phyloP scores from a whole-genome alignment of 2,329 filamentous ascomycete species.

The Uncinocarpus reesii region DNA sequence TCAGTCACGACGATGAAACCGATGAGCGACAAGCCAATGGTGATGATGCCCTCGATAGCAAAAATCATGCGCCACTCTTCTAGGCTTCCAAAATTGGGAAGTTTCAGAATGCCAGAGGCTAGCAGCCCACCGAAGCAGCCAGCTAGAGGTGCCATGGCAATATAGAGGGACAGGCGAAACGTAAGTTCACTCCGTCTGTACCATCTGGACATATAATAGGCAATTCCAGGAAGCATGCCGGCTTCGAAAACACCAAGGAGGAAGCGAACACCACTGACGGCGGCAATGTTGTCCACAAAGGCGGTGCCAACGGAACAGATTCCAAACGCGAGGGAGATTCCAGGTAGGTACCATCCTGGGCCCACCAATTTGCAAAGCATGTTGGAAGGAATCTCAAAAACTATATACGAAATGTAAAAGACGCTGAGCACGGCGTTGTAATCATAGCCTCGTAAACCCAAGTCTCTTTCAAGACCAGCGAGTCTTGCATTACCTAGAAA shows the following conservation, averaged over 20 bases:
- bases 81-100: constrained; percentile 13
- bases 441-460: constrained; percentile 51
- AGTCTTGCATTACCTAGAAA: constrained; percentile 54
- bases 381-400: constrained; percentile 61
- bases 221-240: constrained; percentile 63
- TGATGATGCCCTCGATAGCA: constrained; percentile 16
- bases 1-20: constrained; percentile 14
- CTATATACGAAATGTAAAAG: constrained; percentile 64
- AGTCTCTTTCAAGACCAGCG: constrained; percentile 54
- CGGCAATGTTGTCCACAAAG: constrained; percentile 48
- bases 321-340: constrained; percentile 53
- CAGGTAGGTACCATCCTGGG: constrained; percentile 61
- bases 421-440: constrained; percentile 59
- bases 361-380: constrained; percentile 61
- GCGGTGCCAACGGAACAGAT: constrained; percentile 54
- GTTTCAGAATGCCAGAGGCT: constrained; percentile 33
- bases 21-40: constrained; percentile 13
- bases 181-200: constrained; percentile 59
- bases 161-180: constrained; percentile 57
- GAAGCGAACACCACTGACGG: constrained; percentile 54
- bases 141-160: constrained; percentile 60
- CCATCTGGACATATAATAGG: constrained; percentile 63
- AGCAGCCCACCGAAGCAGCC: constrained; percentile 62
- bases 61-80: constrained; percentile 16
- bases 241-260: constrained; percentile 60